A percentile compares a stretch with the other conserved stretches of the same genome.
phyloP scores from a whole-genome alignment of 306 rosid species.

The Albizia julibrissin region DNA sequence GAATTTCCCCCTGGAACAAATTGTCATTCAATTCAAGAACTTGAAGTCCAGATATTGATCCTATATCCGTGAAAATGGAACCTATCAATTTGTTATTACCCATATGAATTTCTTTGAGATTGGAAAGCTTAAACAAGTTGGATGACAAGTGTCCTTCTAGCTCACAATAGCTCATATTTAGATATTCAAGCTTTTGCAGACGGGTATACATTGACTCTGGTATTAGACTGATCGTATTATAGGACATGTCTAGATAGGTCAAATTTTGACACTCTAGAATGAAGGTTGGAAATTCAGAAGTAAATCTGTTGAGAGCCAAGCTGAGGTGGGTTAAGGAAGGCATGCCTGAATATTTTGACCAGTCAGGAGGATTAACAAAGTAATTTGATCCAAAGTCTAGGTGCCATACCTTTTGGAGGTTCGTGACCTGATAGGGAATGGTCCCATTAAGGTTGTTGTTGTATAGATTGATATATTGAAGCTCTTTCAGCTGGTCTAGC shows the following conservation, averaged over 20 bases:
- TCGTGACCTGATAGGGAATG: conserved; percentile 57
- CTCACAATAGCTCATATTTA: conserved; percentile 47
- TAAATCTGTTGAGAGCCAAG: conserved; percentile 23
- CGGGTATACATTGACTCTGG: conserved; percentile 52
- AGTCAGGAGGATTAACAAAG: conserved; percentile 39
- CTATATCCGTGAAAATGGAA: conserved; percentile 42
- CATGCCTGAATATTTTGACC: conserved; percentile 56
- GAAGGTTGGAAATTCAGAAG: conserved; percentile 53
- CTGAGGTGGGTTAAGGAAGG: conserved; percentile 47
- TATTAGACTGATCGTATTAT: conserved; percentile 37
- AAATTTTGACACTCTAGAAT: conserved; percentile 51
- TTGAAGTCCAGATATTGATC: conserved; percentile 43
- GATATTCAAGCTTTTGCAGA: conserved; percentile 55
- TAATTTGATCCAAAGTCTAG: conserved; percentile 53
- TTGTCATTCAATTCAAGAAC: conserved; percentile 31
- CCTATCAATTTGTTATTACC: conserved; percentile 45
- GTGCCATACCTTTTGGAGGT: conserved; percentile 58
- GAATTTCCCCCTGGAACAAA: conserved; percentile 49
- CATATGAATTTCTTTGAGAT: conserved; percentile 52
- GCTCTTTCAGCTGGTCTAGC: conserved; percentile 50
- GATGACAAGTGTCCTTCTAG: conserved; percentile 53
- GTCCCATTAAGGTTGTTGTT: conserved; percentile 44
- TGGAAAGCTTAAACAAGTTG: conserved; percentile 55
- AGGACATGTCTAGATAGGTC: conserved; percentile 62
- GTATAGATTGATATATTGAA: conserved; percentile 49